These are phyloP conservation scores for Yueomyces sp. DNA, from an alignment of 805 yeast species.

Conservation along the genomic window DNA sequence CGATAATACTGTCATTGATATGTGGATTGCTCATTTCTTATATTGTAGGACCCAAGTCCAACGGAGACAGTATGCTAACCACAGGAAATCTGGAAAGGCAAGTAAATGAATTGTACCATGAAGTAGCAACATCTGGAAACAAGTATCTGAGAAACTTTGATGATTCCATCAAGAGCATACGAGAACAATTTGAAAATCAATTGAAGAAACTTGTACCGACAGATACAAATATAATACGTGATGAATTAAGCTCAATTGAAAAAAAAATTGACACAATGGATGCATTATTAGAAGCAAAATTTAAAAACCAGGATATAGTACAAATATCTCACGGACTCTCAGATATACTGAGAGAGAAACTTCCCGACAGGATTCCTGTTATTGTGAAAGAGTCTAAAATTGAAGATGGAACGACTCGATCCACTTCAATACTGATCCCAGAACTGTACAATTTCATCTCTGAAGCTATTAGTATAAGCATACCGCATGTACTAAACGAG, in stretches of 20 bases:
- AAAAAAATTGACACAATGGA: constrained; percentile 8
- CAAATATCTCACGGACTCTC: neutral
- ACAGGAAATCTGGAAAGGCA: constrained; percentile 10
- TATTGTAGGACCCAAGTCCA: too few species aligned
- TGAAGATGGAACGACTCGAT: too few species aligned
- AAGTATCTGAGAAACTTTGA: constrained; percentile 16
- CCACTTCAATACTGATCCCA: too few species aligned
- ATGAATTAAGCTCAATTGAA: constrained; percentile 4
- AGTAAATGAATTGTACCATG: constrained; percentile 18
- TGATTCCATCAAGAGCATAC: constrained; percentile 17
- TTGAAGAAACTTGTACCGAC: constrained; percentile 18
- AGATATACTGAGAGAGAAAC: constrained; percentile 10
- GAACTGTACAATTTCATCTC: too few species aligned
- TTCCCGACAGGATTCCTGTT: constrained; percentile 22
- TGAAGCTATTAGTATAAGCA: too few species aligned
- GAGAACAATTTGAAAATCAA: constrained; percentile 22
- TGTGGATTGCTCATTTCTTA: neutral
- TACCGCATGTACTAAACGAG: too few species aligned
- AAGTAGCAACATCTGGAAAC: constrained; percentile 13
- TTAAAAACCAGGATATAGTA: neutral
- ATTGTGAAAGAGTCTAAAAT: constrained; percentile 3
- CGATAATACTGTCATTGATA: neutral
- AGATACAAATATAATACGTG: neutral
- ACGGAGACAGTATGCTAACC: neutral
- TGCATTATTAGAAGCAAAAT: neutral